Percentiles rank a stretch among this genome's conserved stretches.
Conservation (phyloP, 2,329 filamentous ascomycete species). For the Fusarium azukiicola region DNA sequence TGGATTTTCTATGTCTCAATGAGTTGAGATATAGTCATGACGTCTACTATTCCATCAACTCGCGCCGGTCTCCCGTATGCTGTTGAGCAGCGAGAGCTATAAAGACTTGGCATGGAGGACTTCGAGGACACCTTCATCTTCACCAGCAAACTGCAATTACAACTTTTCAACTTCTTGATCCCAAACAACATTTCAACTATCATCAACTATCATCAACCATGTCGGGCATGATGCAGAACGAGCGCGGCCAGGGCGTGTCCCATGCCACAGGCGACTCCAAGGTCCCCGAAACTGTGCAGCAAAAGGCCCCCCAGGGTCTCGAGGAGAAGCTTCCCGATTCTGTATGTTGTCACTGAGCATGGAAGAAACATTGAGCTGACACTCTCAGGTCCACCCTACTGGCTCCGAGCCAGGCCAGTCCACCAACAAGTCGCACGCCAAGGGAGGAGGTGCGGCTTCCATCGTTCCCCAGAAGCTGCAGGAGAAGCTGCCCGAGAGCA, state of each 20-base stretch:
- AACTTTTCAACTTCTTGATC: background rate
- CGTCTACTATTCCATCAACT: constrained; percentile 12
- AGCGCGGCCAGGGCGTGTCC: constrained; percentile 44
- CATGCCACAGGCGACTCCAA: constrained; percentile 48
- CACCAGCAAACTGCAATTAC: background rate
- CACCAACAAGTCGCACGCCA: constrained; percentile 45
- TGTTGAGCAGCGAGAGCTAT: background rate
- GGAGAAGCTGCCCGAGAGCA: constrained; percentile 48
- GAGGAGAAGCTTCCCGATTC: constrained; percentile 49
- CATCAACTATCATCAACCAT: constrained; percentile 7
- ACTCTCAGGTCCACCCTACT: constrained; percentile 48
- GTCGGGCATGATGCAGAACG: constrained; percentile 32
- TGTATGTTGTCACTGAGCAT: constrained; percentile 17
- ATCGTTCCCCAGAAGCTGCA: constrained; percentile 50
- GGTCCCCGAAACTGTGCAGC: constrained; percentile 41
- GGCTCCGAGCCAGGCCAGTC: constrained; percentile 38
- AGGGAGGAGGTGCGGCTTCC: constrained; percentile 42
- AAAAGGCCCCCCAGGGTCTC: constrained; percentile 38
- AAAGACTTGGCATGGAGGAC: background rate
- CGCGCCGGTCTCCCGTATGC: background rate
- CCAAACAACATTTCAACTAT: background rate
- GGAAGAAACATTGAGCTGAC: background rate
- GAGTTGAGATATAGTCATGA: constrained; percentile 10
- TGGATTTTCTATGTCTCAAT: background rate
- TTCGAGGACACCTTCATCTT: too few species aligned